phyloP scores from a whole-genome alignment of 192 early-diverging fungal genomes.

The Spizellomyces punctatus region DNA sequence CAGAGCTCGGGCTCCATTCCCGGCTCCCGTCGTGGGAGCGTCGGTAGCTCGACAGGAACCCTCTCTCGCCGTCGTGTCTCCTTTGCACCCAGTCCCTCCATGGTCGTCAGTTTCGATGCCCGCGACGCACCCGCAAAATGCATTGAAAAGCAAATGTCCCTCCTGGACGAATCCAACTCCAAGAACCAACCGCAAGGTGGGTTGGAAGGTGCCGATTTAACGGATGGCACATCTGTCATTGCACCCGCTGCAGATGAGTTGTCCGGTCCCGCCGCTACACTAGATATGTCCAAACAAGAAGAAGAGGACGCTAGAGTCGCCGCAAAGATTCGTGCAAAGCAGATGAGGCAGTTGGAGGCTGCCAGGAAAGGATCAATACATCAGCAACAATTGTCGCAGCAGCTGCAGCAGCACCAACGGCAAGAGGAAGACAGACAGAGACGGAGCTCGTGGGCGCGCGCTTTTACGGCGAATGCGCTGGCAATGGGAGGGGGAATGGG shows the following conservation, averaged over 20 bases:
- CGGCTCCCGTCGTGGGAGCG: neutral
- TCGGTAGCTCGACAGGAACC: neutral
- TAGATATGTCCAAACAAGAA: neutral
- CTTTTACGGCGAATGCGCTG: neutral
- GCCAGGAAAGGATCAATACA: neutral
- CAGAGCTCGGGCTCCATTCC: neutral
- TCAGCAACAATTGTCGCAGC: neutral
- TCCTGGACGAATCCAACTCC: neutral
- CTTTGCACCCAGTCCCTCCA: neutral
- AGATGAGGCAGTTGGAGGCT: neutral
- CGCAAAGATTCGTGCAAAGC: neutral
- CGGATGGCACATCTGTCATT: neutral
- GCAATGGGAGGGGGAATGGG: neutral
- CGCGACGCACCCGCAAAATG: neutral
- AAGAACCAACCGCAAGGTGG: neutral
- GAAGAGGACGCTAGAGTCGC: neutral
- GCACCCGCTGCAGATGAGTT: conserved; percentile 1
- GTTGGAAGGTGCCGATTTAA: neutral
- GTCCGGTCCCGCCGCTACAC: neutral
- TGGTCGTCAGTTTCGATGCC: neutral
- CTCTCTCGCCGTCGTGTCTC: neutral
- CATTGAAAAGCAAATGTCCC: neutral
- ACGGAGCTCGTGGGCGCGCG: neutral
- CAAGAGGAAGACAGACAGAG: neutral
- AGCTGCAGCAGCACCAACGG: neutral